Base-by-base conservation (phyloP, 176 grass and related monocot genomes). In the Triticum aestivum region DNA sequence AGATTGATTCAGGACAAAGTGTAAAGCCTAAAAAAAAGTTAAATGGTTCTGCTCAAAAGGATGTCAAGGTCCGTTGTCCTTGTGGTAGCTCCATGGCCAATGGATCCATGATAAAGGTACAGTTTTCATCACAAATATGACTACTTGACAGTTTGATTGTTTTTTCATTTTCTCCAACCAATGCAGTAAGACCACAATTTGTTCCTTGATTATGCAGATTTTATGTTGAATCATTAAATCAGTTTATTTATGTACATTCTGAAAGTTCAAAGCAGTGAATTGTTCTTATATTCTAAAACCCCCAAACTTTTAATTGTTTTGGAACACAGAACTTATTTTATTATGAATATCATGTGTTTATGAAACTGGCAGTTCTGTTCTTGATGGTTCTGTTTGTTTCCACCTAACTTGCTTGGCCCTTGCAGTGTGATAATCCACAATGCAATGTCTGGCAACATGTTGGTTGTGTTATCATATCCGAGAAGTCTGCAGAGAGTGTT, bases 361-460 rank as follows among this genome's bases (percentile, higher is more conserved):
- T 37, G n/a, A 70, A 41, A 54, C 82, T 79, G 61, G 29, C 56
- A 49, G 52, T 61, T 84, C 17, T 87, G 35, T 69, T 83, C 58
- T 67, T 42, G 33, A 37, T 32, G 9, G 30, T 71, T 38, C 1
- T 81, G 33, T 82, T 29, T 62, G 62, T 47, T 42, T 65, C 11
- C 51, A 37, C 30, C 44, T 12, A 58, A 51, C 83, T 79, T 86
- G 7, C 72, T 79, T 81, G 23, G 65, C 80, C n/a, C 45, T 89
- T 71, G 89, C 70, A 98, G 95, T 95, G 93, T 92, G 91, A 87
- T 51, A 88, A 92, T 94, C 47, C 79, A 33, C 90, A 88, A 26
- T 96, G 93, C 80, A 87, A 92, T 81, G 38, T 91, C 52, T 91
- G 76, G 90, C 96, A 98, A 82, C 93, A 98, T 88, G 89, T 86